Evolutionary conservation across 805 yeast species (phyloP), one percentile per base, ranked within the genome.

Genomic region (Ogataea haglerorum): DNA sequence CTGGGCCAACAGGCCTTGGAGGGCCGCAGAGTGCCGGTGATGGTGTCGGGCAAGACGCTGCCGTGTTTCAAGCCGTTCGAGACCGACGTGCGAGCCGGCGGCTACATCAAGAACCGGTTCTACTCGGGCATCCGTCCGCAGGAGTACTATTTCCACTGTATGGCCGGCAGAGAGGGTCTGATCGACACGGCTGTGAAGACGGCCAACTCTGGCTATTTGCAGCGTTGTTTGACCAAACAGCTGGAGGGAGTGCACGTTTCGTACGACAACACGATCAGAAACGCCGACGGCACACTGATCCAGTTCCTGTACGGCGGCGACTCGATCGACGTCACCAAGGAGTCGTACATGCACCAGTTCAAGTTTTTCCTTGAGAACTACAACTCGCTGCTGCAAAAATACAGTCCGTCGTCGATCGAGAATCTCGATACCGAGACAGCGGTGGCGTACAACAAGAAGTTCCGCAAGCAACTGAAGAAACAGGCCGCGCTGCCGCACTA

Each of bases 81-180:
- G 61, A 93, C 99, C 12, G 91, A 88, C 63, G 96, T 97, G 2
- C 78, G 95, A 63, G 97, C 99, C 18, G 99, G 99, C 73, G 99
- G 99, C 41, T 93, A 88, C 63, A 87, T 93, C 61, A 86, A 91
- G 64, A 91, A 95, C 47, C 85, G 99, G 55, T 93, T 93, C 80
- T 95, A 88, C 64, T 88, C 97, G 29, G 99, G 99, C 65, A 85
- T 93, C 53, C 80, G 87, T 64, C 99, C 99, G 4, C 99, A 93
- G 68, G 99, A 93, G 66, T 93, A 95, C 68, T 93, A 90, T 63
- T 93, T 95, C 93, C 99, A 93, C 70, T 93, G 98, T 74, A 93
- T 93, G 99, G 99, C 99, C 41, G 99, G 99, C 69, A 85, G 99
- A 73, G 99, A 93, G 74, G 99, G 99, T 71, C 78, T 93, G 60